phyloP scores from a whole-genome alignment of 352 stramenopile genomes.

The Pythium aristosporum region DNA sequence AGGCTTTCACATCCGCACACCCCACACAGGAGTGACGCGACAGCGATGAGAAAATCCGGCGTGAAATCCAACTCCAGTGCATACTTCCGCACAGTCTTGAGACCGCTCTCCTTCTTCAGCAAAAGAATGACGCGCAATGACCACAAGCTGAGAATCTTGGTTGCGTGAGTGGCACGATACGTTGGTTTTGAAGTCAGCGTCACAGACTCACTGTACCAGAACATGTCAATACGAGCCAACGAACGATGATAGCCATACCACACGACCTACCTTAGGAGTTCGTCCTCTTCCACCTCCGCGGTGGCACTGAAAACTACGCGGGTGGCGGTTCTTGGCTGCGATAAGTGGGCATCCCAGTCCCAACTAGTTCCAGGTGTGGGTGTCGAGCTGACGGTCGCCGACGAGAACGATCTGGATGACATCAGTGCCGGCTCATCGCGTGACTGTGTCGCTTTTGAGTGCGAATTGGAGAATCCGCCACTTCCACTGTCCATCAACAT shows the following conservation, averaged over 20 bases:
- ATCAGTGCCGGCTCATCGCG: background rate
- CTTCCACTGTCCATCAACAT: slow-evolving; percentile 22
- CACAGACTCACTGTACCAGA: background rate
- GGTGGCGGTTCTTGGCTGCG: background rate
- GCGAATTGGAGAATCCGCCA: background rate
- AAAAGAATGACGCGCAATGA: slow-evolving; percentile 71
- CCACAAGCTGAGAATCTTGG: slow-evolving; percentile 43
- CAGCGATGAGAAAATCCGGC: slow-evolving; percentile 64
- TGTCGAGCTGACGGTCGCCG: slow-evolving; percentile 6
- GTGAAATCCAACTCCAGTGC: slow-evolving; percentile 45
- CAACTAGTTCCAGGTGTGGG: slow-evolving; percentile 8
- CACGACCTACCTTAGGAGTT: slow-evolving; percentile 13
- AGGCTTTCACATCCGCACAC: slow-evolving; percentile 57
- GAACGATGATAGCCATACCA: background rate
- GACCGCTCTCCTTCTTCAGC: slow-evolving; percentile 73
- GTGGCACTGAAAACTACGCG: background rate
- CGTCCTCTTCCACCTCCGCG: slow-evolving; percentile 16
- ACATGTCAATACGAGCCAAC: background rate
- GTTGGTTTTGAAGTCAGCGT: slow-evolving; percentile 5
- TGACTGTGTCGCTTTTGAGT: background rate
- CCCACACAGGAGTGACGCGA: slow-evolving; percentile 59
- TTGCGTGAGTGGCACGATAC: slow-evolving; percentile 7
- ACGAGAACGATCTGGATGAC: slow-evolving; percentile 6
- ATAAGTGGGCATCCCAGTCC: slow-evolving; percentile 21
- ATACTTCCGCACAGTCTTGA: slow-evolving; percentile 55